Conservation (phyloP, 495 filamentous ascomycete genomes). For the Trichoderma gamsii region DNA sequence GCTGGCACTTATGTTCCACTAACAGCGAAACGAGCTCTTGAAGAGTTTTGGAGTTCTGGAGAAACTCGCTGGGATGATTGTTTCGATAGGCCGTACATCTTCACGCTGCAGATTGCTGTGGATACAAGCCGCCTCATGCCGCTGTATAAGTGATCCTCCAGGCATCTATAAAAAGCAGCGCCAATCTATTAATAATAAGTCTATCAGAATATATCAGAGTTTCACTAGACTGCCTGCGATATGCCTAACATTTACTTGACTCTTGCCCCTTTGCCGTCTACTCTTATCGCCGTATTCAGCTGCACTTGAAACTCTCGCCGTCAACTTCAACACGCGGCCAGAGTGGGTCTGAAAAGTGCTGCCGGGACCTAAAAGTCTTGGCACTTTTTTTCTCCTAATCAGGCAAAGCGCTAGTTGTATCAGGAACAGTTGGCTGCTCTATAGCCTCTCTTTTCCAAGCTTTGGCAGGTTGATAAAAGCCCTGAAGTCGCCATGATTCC, state of each 20-base stretch:
- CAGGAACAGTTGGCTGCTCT: neutral
- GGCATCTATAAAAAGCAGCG: neutral
- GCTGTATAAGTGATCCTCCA: neutral
- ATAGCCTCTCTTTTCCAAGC: neutral
- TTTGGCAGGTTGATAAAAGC: no score
- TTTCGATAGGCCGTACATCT: slow-evolving; percentile 28
- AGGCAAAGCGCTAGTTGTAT: neutral
- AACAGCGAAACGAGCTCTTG: slow-evolving; percentile 23
- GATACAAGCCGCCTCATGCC: slow-evolving; percentile 9
- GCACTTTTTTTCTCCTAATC: slow-evolving; percentile 8
- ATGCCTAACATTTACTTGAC: neutral
- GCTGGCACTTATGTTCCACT: slow-evolving; percentile 24
- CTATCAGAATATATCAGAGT: no score
- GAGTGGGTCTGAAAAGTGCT: neutral
- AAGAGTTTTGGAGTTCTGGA: slow-evolving; percentile 27
- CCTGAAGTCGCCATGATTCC: no score
- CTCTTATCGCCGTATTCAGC: neutral
- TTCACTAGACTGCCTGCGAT: no score
- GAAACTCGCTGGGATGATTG: slow-evolving; percentile 27
- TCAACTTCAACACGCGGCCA: neutral
- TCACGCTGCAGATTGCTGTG: slow-evolving; percentile 16
- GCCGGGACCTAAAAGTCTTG: neutral
- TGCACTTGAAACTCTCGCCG: neutral
- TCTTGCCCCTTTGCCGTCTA: neutral
- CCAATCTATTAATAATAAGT: neutral